Percentiles rank a stretch among this genome's conserved stretches.
phyloP scores from a whole-genome alignment of 345 rosid species.

The Lepidium sativum region DNA sequence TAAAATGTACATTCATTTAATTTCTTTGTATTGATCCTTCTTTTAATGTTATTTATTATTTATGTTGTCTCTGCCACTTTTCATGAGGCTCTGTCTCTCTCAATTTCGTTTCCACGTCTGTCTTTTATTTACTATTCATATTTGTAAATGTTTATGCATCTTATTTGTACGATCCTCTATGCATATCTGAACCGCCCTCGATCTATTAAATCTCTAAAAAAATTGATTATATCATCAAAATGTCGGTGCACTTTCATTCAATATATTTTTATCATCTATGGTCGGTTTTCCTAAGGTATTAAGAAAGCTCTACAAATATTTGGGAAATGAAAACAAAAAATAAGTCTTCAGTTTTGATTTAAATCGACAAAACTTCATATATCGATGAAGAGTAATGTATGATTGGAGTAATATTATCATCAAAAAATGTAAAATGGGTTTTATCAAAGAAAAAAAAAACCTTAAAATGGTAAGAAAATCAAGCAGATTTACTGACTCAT shows the following conservation, averaged over 20 bases:
- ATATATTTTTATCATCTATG: neutral
- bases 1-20: constrained; percentile 24
- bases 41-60: constrained; percentile 18
- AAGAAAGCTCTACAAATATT: neutral
- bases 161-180: neutral
- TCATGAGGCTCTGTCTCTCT: constrained; percentile 21
- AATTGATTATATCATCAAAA: neutral
- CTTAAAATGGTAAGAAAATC: neutral
- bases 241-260: neutral
- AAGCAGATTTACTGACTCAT: neutral
- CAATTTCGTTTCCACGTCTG: constrained; percentile 14
- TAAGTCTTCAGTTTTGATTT: neutral
- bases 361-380: neutral
- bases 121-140: neutral
- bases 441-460: too few species aligned
- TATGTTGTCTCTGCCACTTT: constrained; percentile 25
- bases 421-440: neutral
- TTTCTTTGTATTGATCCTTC: constrained; percentile 18
- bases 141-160: neutral
- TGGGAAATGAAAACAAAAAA: neutral
- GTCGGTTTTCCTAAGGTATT: neutral
- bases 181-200: neutral
- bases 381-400: too few species aligned
- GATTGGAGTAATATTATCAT: neutral
- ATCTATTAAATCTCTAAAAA: neutral